Evolutionary conservation across 345 rosid genomes (phyloP).

Genomic region (Mercurialis annua): DNA sequence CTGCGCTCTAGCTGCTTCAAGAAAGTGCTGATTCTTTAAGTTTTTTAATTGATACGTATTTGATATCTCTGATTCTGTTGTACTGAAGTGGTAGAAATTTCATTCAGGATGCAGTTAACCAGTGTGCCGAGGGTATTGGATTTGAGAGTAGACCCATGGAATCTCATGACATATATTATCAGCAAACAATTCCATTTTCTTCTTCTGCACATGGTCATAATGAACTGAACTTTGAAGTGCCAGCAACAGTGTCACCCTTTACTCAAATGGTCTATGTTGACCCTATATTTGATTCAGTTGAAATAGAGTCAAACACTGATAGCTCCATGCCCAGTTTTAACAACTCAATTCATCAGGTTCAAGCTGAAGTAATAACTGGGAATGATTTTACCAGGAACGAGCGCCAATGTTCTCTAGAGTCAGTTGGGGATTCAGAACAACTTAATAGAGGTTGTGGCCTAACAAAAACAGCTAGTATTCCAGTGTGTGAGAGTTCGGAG

Average conservation of each 20-base stretch:
- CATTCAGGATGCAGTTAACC: conserved; percentile 36
- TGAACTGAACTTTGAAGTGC: conserved; percentile 16
- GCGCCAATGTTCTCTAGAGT: conserved; percentile 19
- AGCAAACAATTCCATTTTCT: conserved; percentile 19
- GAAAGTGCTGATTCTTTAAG: not conserved
- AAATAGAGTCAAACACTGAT: conserved; percentile 26
- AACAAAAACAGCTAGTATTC: conserved; percentile 24
- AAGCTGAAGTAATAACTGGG: conserved; percentile 22
- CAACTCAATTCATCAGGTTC: conserved; percentile 27
- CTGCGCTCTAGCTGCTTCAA: not conserved
- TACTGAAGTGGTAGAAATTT: conserved; percentile 30
- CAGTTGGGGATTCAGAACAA: conserved; percentile 24
- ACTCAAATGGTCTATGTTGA: conserved; percentile 26
- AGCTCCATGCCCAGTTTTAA: conserved; percentile 24
- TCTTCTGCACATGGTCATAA: conserved; percentile 16
- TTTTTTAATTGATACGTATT: conserved; percentile 6
- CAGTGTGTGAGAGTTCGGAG: conserved; percentile 43
- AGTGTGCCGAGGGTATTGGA: conserved; percentile 24
- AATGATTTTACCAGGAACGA: conserved; percentile 5
- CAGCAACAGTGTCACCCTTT: conserved; percentile 16
- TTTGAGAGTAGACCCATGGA: conserved; percentile 5
- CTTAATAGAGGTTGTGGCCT: conserved; percentile 23
- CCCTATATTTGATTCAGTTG: conserved; percentile 24
- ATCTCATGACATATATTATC: conserved; percentile 15
- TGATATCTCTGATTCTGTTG: conserved; percentile 17